phyloP scores from a whole-genome alignment of 768 basidiomycete genomes.

The Pluteus cervinus region DNA sequence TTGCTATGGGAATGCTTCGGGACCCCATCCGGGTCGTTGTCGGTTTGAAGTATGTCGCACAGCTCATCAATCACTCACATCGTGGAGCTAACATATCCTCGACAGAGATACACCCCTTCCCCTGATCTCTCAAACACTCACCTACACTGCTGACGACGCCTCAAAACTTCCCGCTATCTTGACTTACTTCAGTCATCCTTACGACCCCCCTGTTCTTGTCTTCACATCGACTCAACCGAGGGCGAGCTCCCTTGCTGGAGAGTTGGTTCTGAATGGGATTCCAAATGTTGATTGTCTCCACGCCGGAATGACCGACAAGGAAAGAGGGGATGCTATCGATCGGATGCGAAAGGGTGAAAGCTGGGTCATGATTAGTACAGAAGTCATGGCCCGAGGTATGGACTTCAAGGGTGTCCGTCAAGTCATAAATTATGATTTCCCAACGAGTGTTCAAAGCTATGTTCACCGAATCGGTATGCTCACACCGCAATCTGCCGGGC shows the following conservation, averaged over 20 bases:
- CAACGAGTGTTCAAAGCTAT: slow-evolving; percentile 91
- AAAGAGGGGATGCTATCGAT: slow-evolving; percentile 78
- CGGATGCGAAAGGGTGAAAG: slow-evolving; percentile 86
- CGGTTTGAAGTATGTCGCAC: slow-evolving; percentile 75
- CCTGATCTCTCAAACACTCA: slow-evolving; percentile 82
- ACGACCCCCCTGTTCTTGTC: slow-evolving; percentile 86
- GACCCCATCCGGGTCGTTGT: slow-evolving; percentile 94
- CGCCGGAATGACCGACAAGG: slow-evolving; percentile 81
- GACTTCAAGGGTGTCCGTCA: slow-evolving; percentile 93
- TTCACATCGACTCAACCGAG: slow-evolving; percentile 91
- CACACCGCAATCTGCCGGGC: not conserved
- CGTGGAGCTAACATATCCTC: slow-evolving; percentile 3
- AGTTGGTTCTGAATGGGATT: slow-evolving; percentile 74
- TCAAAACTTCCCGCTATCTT: slow-evolving; percentile 93
- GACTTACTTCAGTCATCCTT: slow-evolving; percentile 70
- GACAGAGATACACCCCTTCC: slow-evolving; percentile 88
- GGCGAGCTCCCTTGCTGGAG: slow-evolving; percentile 71
- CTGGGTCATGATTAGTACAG: slow-evolving; percentile 95
- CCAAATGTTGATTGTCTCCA: slow-evolving; percentile 86
- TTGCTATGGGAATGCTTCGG: slow-evolving; percentile 78
- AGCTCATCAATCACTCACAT: not conserved
- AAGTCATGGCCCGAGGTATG: slow-evolving; percentile 97
- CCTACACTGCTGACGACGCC: slow-evolving; percentile 87
- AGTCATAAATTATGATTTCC: slow-evolving; percentile 97
- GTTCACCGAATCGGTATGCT: slow-evolving; percentile 84